Evolutionary conservation across 208 protist species (phyloP).

Genomic region (Crithidia thermophila): DNA sequence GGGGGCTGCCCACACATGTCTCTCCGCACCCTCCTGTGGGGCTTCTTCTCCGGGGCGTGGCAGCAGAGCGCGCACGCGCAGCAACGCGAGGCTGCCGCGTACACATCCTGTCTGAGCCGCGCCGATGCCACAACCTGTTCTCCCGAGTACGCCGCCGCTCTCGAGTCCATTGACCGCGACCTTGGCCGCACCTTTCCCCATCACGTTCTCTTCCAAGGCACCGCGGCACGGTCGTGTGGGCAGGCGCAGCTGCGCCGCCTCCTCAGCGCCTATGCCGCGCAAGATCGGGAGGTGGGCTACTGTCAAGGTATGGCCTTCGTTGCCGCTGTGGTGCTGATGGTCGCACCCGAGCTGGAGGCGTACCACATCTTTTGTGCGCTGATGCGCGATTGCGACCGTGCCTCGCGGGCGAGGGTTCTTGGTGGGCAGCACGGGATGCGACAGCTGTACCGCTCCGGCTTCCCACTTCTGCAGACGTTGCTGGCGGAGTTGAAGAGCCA

Average conservation of each 20-base stretch:
- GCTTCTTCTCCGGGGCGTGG: constrained; percentile 48
- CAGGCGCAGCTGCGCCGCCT: constrained; percentile 51
- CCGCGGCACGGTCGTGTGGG: constrained; percentile 12
- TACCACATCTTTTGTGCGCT: constrained; percentile 39
- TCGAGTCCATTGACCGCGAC: constrained; percentile 53
- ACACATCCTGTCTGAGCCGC: constrained; percentile 5
- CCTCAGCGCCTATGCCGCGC: constrained; percentile 40
- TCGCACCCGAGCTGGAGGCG: constrained; percentile 51
- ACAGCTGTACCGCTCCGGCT: constrained; percentile 51
- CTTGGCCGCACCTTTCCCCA: constrained; percentile 62
- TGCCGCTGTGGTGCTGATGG: constrained; percentile 48
- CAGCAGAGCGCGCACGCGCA: constrained; percentile 28
- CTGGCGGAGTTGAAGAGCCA: constrained; percentile 32
- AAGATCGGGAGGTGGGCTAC: constrained; percentile 73
- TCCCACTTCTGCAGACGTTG: constrained; percentile 46
- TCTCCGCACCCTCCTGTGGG: constrained; percentile 42
- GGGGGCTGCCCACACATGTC: constrained; percentile 28
- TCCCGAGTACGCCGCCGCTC: constrained; percentile 1
- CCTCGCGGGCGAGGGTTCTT: background rate
- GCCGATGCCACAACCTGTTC: background rate
- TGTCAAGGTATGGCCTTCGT: constrained; percentile 84
- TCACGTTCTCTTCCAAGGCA: constrained; percentile 51
- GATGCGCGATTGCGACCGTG: constrained; percentile 22
- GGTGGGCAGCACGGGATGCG: constrained; percentile 33
- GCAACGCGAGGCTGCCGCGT: constrained; percentile 5